Evolutionary conservation across 306 rosid genomes (phyloP).

Genomic region (Prunus mongolica): DNA sequence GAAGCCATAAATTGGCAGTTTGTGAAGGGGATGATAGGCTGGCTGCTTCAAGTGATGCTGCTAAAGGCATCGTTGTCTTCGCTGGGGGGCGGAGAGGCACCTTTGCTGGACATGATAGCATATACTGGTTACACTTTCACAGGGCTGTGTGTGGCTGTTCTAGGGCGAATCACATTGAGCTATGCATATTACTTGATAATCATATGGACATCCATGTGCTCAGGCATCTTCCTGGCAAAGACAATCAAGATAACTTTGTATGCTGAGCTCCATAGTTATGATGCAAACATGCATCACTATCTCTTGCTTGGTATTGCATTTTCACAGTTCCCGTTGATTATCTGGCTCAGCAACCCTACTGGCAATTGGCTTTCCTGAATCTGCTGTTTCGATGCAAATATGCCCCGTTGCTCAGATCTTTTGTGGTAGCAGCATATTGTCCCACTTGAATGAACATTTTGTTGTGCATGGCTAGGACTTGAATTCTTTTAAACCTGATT

Average conservation of each 20-base stretch:
- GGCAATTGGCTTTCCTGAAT: constrained; percentile 1
- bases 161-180: constrained; percentile 46
- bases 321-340: constrained; percentile 56
- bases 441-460: neutral
- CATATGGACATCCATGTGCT: constrained; percentile 65
- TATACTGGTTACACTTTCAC: constrained; percentile 64
- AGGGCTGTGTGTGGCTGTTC: constrained; percentile 52
- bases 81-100: constrained; percentile 53
- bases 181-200: constrained; percentile 55
- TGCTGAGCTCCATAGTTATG: constrained; percentile 57
- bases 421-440: neutral
- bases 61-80: constrained; percentile 58
- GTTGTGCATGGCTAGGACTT: neutral
- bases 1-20: constrained; percentile 67
- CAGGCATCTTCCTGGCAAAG: constrained; percentile 69
- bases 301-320: constrained; percentile 61
- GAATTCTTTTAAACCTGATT: neutral
- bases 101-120: constrained; percentile 62
- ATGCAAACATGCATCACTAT: constrained; percentile 61
- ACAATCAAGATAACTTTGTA: constrained; percentile 60
- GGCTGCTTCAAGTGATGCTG: constrained; percentile 56
- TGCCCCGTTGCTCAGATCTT: no score
- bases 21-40: constrained; percentile 62
- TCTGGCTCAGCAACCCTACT: constrained; percentile 15
- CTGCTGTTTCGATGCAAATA: neutral